Evolutionary conservation across 768 basidiomycete genomes (phyloP).

Genomic region (Lenzites betulinus): DNA sequence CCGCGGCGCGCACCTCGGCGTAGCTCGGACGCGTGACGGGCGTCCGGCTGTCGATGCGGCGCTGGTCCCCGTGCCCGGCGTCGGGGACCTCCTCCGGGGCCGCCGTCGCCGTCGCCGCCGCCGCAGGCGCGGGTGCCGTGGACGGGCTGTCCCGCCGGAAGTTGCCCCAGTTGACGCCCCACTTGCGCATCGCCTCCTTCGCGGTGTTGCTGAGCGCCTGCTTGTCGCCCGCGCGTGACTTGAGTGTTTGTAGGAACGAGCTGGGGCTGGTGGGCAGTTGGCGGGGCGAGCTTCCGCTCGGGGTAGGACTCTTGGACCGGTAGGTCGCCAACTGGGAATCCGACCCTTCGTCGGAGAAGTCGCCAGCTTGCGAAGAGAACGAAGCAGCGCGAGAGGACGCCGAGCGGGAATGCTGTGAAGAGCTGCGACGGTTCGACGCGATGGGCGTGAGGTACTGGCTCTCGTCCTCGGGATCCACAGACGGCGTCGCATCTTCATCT

Average conservation of each 20-base stretch:
- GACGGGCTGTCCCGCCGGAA: slow-evolving; percentile 52
- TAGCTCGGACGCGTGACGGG: slow-evolving; percentile 53
- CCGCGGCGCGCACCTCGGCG: slow-evolving; percentile 77
- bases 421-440: slow-evolving; percentile 4
- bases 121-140: slow-evolving; percentile 12
- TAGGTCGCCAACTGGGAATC: slow-evolving; percentile 31
- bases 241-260: slow-evolving; percentile 79
- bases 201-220: slow-evolving; percentile 84
- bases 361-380: slow-evolving; percentile 36
- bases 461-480: neutral
- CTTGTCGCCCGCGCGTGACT: slow-evolving; percentile 78
- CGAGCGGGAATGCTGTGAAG: slow-evolving; percentile 41
- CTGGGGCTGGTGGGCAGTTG: slow-evolving; percentile 44
- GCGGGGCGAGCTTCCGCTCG: slow-evolving; percentile 14
- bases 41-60: slow-evolving; percentile 21
- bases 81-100: slow-evolving; percentile 33
- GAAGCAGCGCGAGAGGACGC: slow-evolving; percentile 39
- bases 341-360: slow-evolving; percentile 33
- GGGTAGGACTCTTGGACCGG: slow-evolving; percentile 23
- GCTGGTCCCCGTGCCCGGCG: slow-evolving; percentile 29
- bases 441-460: slow-evolving; percentile 16
- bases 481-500: slow-evolving; percentile 1
- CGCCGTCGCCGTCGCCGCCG: neutral
- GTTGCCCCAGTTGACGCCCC: slow-evolving; percentile 81
- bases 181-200: slow-evolving; percentile 89